These are phyloP conservation scores for Pleodorina starrii DNA, from an alignment of 139 green algal species.

Conservation along the genomic window DNA sequence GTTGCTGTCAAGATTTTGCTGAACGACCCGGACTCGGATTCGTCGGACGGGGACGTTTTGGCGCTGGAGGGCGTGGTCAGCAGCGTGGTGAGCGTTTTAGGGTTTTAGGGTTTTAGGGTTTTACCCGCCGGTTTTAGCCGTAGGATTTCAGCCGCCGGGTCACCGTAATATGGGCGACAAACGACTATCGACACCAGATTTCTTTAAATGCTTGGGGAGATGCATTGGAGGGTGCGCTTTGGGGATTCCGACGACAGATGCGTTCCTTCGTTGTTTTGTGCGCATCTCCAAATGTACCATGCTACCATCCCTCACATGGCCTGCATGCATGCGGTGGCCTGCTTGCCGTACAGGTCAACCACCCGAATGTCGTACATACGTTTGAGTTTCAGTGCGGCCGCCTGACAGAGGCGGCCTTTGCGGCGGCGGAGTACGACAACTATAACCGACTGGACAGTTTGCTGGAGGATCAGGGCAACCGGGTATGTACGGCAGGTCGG, in stretches of 20 bases:
- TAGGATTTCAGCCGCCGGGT: no score
- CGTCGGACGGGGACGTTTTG: neutral
- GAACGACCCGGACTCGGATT: neutral
- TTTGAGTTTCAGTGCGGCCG: neutral
- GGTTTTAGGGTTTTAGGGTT: no score
- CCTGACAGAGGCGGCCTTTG: conserved; percentile 23
- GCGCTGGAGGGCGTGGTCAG: conserved; percentile 29
- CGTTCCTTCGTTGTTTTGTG: no score
- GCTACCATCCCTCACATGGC: no score
- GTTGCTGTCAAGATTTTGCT: conserved; percentile 41
- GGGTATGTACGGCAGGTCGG: conserved; percentile 2
- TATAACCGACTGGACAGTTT: neutral
- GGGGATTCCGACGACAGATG: no score
- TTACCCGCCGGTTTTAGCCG: no score
- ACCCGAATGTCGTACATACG: conserved; percentile 41
- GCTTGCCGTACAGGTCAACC: conserved; percentile 14
- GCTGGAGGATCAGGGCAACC: neutral
- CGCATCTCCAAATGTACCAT: no score
- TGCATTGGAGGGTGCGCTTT: no score
- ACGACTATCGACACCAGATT: no score
- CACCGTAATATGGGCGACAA: no score
- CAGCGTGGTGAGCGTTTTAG: neutral
- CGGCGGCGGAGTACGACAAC: neutral
- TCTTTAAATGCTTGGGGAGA: no score
- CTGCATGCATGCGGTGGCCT: no score